These are phyloP conservation scores for Omphalea diandra DNA, from an alignment of 441 rosid genomes.

Conservation along the genomic window DNA sequence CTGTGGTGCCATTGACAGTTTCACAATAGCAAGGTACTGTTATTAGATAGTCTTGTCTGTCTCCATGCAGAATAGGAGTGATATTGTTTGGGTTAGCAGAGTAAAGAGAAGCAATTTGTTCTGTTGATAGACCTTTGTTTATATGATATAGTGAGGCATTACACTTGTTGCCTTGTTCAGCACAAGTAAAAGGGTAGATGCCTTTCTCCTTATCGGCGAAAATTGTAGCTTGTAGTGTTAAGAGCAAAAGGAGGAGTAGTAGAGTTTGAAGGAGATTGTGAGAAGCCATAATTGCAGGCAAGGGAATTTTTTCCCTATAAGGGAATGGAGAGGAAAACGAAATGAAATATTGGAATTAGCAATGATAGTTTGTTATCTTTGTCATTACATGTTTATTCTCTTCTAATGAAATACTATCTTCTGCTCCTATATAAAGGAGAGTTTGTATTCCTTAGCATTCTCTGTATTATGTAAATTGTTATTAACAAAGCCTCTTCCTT, in stretches of 20 bases:
- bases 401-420: background rate
- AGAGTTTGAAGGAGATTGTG: constrained; percentile 21
- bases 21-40: constrained; percentile 51
- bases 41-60: constrained; percentile 40
- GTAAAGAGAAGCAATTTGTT: constrained; percentile 40
- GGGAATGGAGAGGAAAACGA: constrained; percentile 10
- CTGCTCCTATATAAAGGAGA: background rate
- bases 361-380: constrained; percentile 15
- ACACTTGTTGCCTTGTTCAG: constrained; percentile 25
- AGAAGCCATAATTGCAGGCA: constrained; percentile 28
- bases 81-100: constrained; percentile 34
- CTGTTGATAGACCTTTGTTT: constrained; percentile 20
- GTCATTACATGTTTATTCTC: constrained; percentile 30
- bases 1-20: constrained; percentile 29
- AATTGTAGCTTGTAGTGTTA: constrained; percentile 18
- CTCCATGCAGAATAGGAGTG: constrained; percentile 21
- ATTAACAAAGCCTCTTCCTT: constrained; percentile 23
- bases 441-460: background rate
- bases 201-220: constrained; percentile 4
- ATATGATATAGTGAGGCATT: constrained; percentile 47
- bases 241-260: constrained; percentile 13
- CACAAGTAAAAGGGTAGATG: constrained; percentile 39
- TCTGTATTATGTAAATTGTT: background rate
- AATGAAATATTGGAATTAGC: constrained; percentile 9
- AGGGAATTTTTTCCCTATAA: constrained; percentile 9